These are phyloP conservation scores for Tylopilus sp. DNA, from an alignment of 768 basidiomycete genomes.

Conservation along the genomic window DNA sequence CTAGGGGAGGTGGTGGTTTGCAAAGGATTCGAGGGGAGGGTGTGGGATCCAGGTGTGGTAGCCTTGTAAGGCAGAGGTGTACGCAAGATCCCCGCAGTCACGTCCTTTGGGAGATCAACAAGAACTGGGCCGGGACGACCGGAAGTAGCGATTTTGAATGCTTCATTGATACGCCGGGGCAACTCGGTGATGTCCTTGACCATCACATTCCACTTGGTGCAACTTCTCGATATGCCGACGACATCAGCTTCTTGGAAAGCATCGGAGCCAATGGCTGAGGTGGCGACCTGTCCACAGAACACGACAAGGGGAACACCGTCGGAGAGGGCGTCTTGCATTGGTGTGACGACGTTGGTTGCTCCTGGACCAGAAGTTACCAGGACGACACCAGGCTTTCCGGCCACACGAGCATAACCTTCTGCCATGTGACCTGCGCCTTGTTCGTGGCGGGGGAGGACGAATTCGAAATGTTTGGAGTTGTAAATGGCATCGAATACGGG, in stretches of 20 bases:
- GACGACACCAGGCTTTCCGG: constrained; percentile 95
- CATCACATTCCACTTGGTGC: constrained; percentile 99
- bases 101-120: constrained; percentile 98
- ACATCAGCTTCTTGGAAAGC: constrained; percentile 99
- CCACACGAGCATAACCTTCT: constrained; percentile 96
- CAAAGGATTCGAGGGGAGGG: constrained; percentile 73
- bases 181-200: constrained; percentile 95
- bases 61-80: constrained; percentile 82
- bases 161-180: constrained; percentile 95
- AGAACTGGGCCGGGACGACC: constrained; percentile 97
- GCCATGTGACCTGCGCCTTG: constrained; percentile 99
- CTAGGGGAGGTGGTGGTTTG: constrained; percentile 51
- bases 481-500: constrained; percentile 99
- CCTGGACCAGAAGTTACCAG: constrained; percentile 98
- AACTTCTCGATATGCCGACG: constrained; percentile 92
- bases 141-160: constrained; percentile 97
- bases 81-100: constrained; percentile 89
- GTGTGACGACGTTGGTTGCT: constrained; percentile 95
- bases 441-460: constrained; percentile 93
- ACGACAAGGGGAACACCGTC: constrained; percentile 95
- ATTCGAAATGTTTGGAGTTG: constrained; percentile 92
- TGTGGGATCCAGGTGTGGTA: constrained; percentile 79
- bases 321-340: constrained; percentile 95
- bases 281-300: constrained; percentile 97
- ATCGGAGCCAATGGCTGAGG: constrained; percentile 97